phyloP scores from a whole-genome alignment of 805 yeast genomes.

The Ogataea nitratoaversa region DNA sequence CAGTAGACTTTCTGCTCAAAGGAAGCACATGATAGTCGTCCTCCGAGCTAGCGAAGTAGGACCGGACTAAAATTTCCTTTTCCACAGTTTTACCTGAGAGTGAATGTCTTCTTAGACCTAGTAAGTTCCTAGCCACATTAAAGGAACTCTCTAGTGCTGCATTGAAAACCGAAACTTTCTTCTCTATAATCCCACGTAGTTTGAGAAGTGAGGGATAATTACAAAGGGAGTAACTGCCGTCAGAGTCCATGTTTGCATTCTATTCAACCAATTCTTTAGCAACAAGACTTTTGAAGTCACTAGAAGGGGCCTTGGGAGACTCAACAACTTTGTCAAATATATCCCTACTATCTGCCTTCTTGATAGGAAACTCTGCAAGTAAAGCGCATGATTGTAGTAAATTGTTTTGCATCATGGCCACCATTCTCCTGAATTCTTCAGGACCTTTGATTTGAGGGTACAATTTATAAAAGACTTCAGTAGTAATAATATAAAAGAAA shows the following conservation, averaged over 20 bases:
- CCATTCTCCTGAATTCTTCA: not conserved
- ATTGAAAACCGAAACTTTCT: not conserved
- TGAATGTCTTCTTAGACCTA: not conserved
- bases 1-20: not conserved
- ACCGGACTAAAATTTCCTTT: not conserved
- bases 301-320: not conserved
- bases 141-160: not conserved
- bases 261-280: not conserved
- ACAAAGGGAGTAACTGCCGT: not conserved
- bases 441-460: not conserved
- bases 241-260: not conserved
- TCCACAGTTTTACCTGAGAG: not conserved
- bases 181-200: not conserved
- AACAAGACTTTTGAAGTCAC: not conserved
- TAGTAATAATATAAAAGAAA: not conserved
- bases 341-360: not conserved
- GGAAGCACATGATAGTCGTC: not conserved
- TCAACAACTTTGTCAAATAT: not conserved
- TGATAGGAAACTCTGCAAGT: not conserved
- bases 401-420: not conserved
- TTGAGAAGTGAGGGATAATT: not conserved
- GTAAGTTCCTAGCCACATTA: not conserved
- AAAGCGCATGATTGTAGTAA: not conserved
- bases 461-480: not conserved
- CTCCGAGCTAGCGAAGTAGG: not conserved